These are phyloP conservation scores for Termitomyces eurrhizus DNA, from an alignment of 768 basidiomycete genomes.

Conservation along the genomic window DNA sequence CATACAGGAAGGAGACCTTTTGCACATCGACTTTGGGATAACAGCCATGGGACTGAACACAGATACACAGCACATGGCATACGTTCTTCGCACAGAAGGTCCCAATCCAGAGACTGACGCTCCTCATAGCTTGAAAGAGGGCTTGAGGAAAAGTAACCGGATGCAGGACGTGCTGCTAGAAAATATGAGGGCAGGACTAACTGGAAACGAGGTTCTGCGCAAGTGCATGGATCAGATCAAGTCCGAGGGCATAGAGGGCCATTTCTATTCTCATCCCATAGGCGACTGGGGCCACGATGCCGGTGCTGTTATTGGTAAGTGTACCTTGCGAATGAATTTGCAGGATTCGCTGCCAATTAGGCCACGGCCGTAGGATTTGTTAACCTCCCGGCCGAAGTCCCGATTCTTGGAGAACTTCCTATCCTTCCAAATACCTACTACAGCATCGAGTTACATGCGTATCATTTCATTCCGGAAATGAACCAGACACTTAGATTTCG, in stretches of 20 bases:
- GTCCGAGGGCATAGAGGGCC: slow-evolving; percentile 40
- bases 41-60: slow-evolving; percentile 52
- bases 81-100: slow-evolving; percentile 38
- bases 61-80: slow-evolving; percentile 54
- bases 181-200: slow-evolving; percentile 40
- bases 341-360: background rate
- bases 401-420: slow-evolving; percentile 42
- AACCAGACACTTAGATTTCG: slow-evolving; percentile 42
- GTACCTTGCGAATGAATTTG: background rate
- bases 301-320: slow-evolving; percentile 44
- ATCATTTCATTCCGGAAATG: slow-evolving; percentile 45
- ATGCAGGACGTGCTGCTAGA: slow-evolving; percentile 48
- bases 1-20: slow-evolving; percentile 44
- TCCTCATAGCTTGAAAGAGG: slow-evolving; percentile 40
- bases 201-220: slow-evolving; percentile 43
- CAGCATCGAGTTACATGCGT: slow-evolving; percentile 50
- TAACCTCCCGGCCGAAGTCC: slow-evolving; percentile 41
- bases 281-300: slow-evolving; percentile 55
- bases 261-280: slow-evolving; percentile 51
- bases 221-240: slow-evolving; percentile 41
- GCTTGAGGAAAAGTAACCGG: slow-evolving; percentile 41
- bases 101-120: slow-evolving; percentile 35
- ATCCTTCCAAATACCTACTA: slow-evolving; percentile 49
- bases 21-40: slow-evolving; percentile 55
- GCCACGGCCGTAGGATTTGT: slow-evolving; percentile 31